Conservation (phyloP, 805 yeast species). For the Scheffersomyces coipomensis region DNA sequence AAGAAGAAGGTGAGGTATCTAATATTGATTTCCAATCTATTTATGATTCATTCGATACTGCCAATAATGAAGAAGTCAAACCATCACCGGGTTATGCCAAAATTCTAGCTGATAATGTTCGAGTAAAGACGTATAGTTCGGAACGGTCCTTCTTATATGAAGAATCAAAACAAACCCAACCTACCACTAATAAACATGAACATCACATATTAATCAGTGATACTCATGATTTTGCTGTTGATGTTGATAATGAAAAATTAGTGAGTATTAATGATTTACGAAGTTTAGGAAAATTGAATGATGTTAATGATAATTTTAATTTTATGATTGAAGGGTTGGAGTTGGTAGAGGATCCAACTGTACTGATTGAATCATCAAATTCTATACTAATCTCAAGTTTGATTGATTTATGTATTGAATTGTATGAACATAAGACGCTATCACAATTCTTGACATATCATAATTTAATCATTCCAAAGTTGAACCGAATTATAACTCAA, state of each 20-base stretch:
- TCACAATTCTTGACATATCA: too few species aligned
- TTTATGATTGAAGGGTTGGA: conserved; percentile 17
- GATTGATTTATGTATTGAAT: conserved; percentile 5
- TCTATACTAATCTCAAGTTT: conserved; percentile 7
- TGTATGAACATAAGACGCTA: background rate
- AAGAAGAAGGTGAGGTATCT: background rate
- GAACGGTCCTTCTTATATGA: background rate
- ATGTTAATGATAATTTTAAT: conserved; percentile 12
- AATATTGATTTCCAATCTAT: background rate
- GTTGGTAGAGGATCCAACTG: background rate
- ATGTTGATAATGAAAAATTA: conserved; percentile 1
- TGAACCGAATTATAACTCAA: too few species aligned
- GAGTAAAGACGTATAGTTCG: background rate
- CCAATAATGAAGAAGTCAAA: background rate
- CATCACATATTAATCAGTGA: background rate
- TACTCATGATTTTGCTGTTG: conserved; percentile 4
- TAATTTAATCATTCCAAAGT: background rate
- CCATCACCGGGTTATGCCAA: background rate
- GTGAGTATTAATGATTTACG: conserved; percentile 18
- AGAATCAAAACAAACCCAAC: background rate
- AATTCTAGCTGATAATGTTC: too few species aligned
- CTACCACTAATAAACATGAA: background rate
- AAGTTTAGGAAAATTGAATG: conserved; percentile 8
- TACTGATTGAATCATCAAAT: conserved; percentile 1
- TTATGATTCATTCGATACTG: background rate